phyloP scores from a whole-genome alignment of 352 stramenopile genomes.

The Pythium apleroticum region DNA sequence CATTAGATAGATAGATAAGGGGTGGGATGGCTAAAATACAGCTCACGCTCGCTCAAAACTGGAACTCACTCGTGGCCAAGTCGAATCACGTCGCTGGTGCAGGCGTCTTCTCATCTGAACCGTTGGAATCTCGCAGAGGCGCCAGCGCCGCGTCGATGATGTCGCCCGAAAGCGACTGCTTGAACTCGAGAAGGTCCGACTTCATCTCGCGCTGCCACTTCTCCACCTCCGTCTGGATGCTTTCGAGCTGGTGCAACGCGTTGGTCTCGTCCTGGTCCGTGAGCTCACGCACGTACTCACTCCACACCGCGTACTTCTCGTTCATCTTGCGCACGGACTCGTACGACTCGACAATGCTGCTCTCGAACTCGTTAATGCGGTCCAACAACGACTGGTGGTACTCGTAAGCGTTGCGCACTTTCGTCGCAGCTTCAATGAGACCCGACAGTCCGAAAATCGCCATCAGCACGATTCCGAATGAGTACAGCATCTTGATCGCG shows the following conservation, averaged over 20 bases:
- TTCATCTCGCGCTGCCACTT: conserved; percentile 79
- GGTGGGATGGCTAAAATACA: conserved; percentile 1
- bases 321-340: conserved; percentile 64
- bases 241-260: conserved; percentile 57
- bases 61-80: not conserved
- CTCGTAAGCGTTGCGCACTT: conserved; percentile 53
- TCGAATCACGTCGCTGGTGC: conserved; percentile 7
- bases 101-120: conserved; percentile 14
- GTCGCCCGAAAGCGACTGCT: conserved; percentile 50
- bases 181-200: conserved; percentile 61
- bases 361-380: conserved; percentile 60
- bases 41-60: not conserved
- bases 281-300: conserved; percentile 67
- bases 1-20: conserved; percentile 15
- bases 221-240: conserved; percentile 65
- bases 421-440: conserved; percentile 46
- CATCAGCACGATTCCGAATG: conserved; percentile 39
- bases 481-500: conserved; percentile 31
- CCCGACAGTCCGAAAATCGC: conserved; percentile 55
- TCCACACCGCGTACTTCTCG: conserved; percentile 70
- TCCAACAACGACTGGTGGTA: conserved; percentile 61
- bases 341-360: conserved; percentile 66
- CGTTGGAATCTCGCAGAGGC: conserved; percentile 38
- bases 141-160: conserved; percentile 50
- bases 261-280: conserved; percentile 69